Evolutionary conservation across 2,329 filamentous ascomycete species (phyloP).

Genomic region (Hypoxylon rubiginosum): DNA sequence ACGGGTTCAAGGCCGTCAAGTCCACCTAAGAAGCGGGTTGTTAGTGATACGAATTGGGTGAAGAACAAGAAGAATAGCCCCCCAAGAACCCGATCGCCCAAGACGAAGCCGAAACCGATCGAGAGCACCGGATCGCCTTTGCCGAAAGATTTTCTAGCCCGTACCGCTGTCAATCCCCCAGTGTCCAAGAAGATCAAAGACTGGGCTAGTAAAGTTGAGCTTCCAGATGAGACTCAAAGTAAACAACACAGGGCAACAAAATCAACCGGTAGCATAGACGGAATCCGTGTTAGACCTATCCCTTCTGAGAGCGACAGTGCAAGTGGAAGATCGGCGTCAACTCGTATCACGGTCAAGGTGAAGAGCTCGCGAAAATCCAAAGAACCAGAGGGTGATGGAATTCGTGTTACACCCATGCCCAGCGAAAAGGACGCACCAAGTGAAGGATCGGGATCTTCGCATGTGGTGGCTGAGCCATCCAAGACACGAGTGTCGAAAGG

Average conservation of each 20-base stretch:
- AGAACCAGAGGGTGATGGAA: conserved; percentile 53
- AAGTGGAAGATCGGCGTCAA: conserved; percentile 42
- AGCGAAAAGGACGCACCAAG: conserved; percentile 44
- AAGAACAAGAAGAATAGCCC: conserved; percentile 67
- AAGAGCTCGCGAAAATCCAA: conserved; percentile 41
- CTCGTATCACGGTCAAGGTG: conserved; percentile 40
- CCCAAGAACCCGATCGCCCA: conserved; percentile 58
- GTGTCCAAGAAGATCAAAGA: conserved; percentile 72
- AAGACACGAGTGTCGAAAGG: conserved; percentile 49
- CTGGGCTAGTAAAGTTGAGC: conserved; percentile 70
- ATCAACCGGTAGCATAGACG: conserved; percentile 56
- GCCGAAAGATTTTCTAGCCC: conserved; percentile 71
- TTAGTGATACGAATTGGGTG: conserved; percentile 94
- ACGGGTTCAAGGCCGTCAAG: conserved; percentile 61
- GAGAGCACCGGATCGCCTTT: conserved; percentile 58
- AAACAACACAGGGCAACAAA: conserved; percentile 56
- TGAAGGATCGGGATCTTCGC: conserved; percentile 45
- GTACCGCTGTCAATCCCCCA: conserved; percentile 66
- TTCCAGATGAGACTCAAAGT: conserved; percentile 57
- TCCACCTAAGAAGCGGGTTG: conserved; percentile 89
- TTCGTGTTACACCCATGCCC: conserved; percentile 54
- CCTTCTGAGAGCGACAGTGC: conserved; percentile 40
- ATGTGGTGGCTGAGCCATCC: conserved; percentile 9
- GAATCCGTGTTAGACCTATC: conserved; percentile 57
- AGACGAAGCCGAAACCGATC: conserved; percentile 51